These are phyloP conservation scores for Cunninghamia lanceolata DNA, from an alignment of 75 land plant genomes.

Conservation along the genomic window DNA sequence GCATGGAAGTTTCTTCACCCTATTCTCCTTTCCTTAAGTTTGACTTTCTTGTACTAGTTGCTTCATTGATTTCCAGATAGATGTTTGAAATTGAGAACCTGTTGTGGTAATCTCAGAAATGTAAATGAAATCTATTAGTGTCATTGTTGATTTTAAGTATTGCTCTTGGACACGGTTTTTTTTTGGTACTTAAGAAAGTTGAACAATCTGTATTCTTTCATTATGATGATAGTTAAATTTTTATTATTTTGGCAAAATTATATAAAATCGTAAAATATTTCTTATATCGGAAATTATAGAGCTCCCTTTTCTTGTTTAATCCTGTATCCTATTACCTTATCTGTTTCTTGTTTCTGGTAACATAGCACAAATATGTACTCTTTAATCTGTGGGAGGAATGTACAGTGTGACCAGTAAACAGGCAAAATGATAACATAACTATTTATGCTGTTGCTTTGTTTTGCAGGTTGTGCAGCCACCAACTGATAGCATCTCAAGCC, in stretches of 20 bases:
- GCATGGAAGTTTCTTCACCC: no score
- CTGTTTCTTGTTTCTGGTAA: neutral
- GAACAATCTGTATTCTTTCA: neutral
- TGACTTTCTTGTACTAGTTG: no score
- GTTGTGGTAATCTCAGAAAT: neutral
- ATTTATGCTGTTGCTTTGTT: neutral
- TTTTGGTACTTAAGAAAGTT: neutral
- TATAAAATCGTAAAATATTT: no score
- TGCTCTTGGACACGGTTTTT: neutral
- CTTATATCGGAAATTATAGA: neutral
- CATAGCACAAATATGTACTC: neutral
- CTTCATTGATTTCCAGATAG: no score
- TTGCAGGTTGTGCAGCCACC: constrained; percentile 65
- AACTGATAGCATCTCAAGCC: constrained; percentile 66
- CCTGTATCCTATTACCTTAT: neutral
- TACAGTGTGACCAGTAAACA: neutral
- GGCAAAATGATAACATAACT: neutral
- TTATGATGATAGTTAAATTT: neutral
- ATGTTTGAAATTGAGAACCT: no score
- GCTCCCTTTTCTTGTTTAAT: neutral
- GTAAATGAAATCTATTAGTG: neutral
- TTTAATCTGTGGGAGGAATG: neutral
- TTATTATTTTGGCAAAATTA: neutral
- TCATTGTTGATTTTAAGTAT: neutral
- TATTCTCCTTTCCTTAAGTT: no score